These are phyloP conservation scores for Ceratobasidium sp. DNA, from an alignment of 1,284 basidiomycete species.

Conservation along the genomic window DNA sequence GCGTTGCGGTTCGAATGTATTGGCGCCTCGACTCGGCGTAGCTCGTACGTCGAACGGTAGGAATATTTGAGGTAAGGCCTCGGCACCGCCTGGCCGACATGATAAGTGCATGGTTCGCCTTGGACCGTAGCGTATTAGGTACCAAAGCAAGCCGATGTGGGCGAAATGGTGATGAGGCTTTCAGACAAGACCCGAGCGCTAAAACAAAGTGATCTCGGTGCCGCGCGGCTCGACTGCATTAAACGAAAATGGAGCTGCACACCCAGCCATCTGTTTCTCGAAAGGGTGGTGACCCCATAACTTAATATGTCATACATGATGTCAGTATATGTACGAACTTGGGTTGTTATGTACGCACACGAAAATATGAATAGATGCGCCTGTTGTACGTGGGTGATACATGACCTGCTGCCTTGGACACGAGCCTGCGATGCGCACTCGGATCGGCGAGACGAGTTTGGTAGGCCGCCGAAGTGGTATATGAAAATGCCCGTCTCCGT, in stretches of 20 bases:
- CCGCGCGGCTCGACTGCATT: neutral
- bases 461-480: neutral
- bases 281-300: neutral
- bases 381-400: no score
- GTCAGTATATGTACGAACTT: neutral
- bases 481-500: constrained; percentile 14
- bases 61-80: neutral
- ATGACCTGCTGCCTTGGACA: no score
- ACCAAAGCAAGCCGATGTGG: neutral
- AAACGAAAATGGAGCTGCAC: neutral
- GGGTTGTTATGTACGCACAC: neutral
- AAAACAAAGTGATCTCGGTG: neutral
- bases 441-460: neutral
- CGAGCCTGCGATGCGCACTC: neutral
- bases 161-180: neutral
- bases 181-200: neutral
- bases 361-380: neutral
- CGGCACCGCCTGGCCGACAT: no score
- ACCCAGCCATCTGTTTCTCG: neutral
- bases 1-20: neutral
- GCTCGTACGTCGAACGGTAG: neutral
- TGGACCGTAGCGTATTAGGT: neutral
- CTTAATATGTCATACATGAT: neutral
- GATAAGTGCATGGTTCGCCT: neutral
- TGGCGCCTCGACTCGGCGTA: neutral